Evolutionary conservation across 169 alveolate genomes (phyloP).

Genomic region (Toxoplasma gondii): DNA sequence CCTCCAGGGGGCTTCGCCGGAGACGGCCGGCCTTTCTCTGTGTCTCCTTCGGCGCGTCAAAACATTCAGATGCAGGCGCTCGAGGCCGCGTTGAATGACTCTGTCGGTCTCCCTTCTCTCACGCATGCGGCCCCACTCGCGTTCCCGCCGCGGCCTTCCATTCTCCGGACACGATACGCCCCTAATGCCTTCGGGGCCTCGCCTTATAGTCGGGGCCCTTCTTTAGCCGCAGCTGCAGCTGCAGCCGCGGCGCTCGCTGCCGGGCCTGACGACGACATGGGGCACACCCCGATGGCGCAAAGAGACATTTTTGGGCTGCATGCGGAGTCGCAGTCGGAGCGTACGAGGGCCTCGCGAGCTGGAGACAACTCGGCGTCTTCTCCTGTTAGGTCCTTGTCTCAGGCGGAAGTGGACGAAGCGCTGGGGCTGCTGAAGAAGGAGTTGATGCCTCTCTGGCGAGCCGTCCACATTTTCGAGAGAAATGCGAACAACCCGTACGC

Average conservation of each 20-base stretch:
- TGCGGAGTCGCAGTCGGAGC: not conserved
- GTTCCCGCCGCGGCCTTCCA: not conserved
- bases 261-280: not conserved
- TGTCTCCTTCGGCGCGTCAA: not conserved
- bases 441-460: constrained; percentile 31
- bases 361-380: not conserved
- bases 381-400: not conserved
- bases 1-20: not conserved
- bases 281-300: not conserved
- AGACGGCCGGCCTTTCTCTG: not conserved
- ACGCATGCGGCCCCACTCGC: not conserved
- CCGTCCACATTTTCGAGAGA: constrained; percentile 21
- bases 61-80: not conserved
- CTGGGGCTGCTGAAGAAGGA: not conserved
- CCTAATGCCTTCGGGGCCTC: not conserved
- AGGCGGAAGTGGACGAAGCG: not conserved
- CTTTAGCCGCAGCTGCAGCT: not conserved
- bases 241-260: constrained; percentile 2
- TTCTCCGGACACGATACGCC: not conserved
- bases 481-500: constrained; percentile 14
- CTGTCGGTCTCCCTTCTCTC: not conserved
- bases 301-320: not conserved
- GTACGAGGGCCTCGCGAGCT: not conserved
- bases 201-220: not conserved
- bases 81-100: not conserved